A percentile compares a stretch with the other conserved stretches of the same genome.
These are phyloP conservation scores for Tuber magnatum DNA, from an alignment of 495 filamentous ascomycete genomes.

Conservation along the genomic window DNA sequence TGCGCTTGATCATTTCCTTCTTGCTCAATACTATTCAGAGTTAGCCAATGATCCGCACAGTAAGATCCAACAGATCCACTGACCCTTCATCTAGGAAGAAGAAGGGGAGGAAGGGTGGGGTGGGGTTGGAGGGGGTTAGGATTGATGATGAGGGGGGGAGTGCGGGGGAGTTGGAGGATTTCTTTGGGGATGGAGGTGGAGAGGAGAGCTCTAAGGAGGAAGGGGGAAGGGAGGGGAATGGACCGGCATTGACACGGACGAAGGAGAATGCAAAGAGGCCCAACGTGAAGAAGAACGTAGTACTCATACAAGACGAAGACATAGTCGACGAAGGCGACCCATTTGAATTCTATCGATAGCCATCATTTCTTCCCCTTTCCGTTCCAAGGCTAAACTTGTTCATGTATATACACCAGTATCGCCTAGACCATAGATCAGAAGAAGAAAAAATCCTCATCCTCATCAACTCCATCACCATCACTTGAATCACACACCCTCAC, in stretches of 20 bases:
- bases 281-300: neutral
- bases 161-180: slow-evolving; percentile 30
- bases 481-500: neutral
- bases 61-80: slow-evolving; percentile 21
- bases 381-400: neutral
- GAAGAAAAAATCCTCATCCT: neutral
- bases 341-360: neutral
- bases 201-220: neutral
- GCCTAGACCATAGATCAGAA: neutral
- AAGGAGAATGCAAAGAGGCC: neutral
- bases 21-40: slow-evolving; percentile 76
- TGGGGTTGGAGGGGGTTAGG: slow-evolving; percentile 20
- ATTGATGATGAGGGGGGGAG: slow-evolving; percentile 10
- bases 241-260: neutral
- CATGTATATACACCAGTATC: neutral
- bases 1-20: slow-evolving; percentile 99
- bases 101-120: neutral
- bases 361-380: neutral
- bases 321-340: neutral
- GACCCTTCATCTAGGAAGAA: slow-evolving; percentile 61
- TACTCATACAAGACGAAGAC: neutral
- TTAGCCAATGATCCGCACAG: slow-evolving; percentile 39
- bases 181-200: slow-evolving; percentile 22
- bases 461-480: neutral
- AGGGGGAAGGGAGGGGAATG: neutral